Conservation (phyloP, 257 asterid genomes). For the Solanum pinnatisectum region DNA sequence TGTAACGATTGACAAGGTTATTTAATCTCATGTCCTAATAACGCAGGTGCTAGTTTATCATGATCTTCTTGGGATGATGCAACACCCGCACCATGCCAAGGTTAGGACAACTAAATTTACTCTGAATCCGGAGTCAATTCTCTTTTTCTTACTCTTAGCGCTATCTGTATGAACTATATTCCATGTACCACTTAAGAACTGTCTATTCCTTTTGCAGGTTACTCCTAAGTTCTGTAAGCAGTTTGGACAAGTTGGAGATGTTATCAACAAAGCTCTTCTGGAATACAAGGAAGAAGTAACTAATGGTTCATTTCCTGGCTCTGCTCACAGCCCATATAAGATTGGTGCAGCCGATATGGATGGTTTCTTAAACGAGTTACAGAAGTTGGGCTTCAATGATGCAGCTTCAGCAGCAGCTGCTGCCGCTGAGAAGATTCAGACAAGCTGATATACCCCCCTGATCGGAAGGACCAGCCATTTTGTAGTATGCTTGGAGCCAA, state of each 20-base stretch:
- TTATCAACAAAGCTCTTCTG: slow-evolving; percentile 62
- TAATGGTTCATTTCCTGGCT: slow-evolving; percentile 37
- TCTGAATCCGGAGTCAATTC: not conserved
- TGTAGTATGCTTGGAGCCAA: not conserved
- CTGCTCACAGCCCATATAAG: slow-evolving; percentile 69
- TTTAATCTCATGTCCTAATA: not conserved
- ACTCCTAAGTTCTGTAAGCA: slow-evolving; percentile 87
- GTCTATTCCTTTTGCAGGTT: slow-evolving; percentile 30
- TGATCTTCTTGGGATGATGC: slow-evolving; percentile 87
- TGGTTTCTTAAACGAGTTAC: slow-evolving; percentile 42
- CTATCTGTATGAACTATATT: not conserved
- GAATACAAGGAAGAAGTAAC: slow-evolving; percentile 70
- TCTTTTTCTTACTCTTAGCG: not conserved
- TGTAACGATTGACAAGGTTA: not conserved
- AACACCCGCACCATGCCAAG: slow-evolving; percentile 95
- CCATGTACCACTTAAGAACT: not conserved
- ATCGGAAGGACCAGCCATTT: not conserved
- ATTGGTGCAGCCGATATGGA: slow-evolving; percentile 44
- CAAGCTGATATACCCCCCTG: not conserved
- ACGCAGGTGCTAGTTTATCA: slow-evolving; percentile 88
- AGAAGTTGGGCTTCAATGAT: slow-evolving; percentile 53
- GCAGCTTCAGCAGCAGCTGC: slow-evolving; percentile 81
- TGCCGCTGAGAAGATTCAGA: slow-evolving; percentile 43
- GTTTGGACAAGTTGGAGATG: slow-evolving; percentile 59
- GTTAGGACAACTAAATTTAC: slow-evolving; percentile 15